Percentiles rank a stretch among this genome's conserved stretches.
Conservation (phyloP, 176 grass and related monocot genomes). For the Musa itinerans region DNA sequence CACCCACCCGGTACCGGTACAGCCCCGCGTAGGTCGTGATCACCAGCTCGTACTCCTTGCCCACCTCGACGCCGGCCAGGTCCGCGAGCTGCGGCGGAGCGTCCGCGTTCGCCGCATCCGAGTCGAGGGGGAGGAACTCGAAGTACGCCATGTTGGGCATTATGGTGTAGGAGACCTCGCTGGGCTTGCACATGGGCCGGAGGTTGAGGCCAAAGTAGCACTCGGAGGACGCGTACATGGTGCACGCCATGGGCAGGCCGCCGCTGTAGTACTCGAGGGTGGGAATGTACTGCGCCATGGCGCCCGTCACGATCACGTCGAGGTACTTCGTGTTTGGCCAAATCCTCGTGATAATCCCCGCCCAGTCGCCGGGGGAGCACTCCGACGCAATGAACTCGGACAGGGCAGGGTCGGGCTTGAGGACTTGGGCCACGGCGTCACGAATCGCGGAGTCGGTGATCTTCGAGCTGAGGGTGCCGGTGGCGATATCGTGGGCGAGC, state of each 20-base stretch:
- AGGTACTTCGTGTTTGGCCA: constrained; percentile 22
- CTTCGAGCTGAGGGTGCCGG: neutral
- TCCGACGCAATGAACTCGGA: constrained; percentile 1
- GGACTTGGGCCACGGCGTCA: neutral
- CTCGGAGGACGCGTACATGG: constrained; percentile 97
- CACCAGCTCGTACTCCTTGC: constrained; percentile 77
- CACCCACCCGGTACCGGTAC: constrained; percentile 74
- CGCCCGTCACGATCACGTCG: constrained; percentile 16
- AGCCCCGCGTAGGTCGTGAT: constrained; percentile 91
- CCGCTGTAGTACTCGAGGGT: constrained; percentile 20
- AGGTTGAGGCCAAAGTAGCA: constrained; percentile 99
- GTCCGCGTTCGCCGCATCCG: no score
- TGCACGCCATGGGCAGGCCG: constrained; percentile 35
- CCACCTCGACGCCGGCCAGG: neutral
- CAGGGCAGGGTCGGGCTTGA: neutral
- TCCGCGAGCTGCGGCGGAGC: neutral
- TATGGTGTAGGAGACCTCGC: constrained; percentile 89
- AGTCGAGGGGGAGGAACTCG: constrained; percentile 61
- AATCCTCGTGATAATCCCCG: constrained; percentile 5
- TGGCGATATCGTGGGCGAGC: constrained; percentile 4
- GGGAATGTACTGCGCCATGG: constrained; percentile 20
- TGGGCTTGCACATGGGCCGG: constrained; percentile 68
- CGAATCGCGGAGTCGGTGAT: constrained; percentile 1
- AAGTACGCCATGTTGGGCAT: constrained; percentile 99
- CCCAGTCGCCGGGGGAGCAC: constrained; percentile 9